Evolutionary conservation across 805 yeast genomes (phyloP).

Genomic region (Metschnikowia santaceciliae): DNA sequence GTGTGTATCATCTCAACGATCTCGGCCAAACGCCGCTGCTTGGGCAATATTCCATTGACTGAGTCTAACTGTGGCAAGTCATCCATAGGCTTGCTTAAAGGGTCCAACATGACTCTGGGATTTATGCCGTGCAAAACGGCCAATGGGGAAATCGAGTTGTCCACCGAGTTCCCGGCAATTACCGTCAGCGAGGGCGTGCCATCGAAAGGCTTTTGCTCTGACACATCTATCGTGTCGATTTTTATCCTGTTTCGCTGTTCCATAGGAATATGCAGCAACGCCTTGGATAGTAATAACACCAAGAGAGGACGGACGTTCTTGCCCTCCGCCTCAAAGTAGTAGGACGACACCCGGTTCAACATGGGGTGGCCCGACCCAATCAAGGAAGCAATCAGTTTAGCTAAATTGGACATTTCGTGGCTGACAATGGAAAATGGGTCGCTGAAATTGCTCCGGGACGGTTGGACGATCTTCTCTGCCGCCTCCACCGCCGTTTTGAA

Average conservation of each 20-base stretch:
- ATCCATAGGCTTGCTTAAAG: conserved; percentile 77
- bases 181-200: conserved; percentile 54
- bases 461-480: conserved; percentile 68
- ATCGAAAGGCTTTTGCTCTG: conserved; percentile 57
- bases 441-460: conserved; percentile 41
- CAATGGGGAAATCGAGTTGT: conserved; percentile 73
- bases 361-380: conserved; percentile 95
- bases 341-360: conserved; percentile 84
- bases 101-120: conserved; percentile 78
- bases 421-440: conserved; percentile 92
- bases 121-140: conserved; percentile 84
- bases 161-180: conserved; percentile 57
- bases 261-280: conserved; percentile 70
- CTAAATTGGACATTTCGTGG: conserved; percentile 86
- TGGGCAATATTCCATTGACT: conserved; percentile 80
- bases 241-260: conserved; percentile 59
- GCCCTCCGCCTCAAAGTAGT: conserved; percentile 95
- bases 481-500: conserved; percentile 59
- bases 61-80: conserved; percentile 56
- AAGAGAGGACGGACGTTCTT: conserved; percentile 91
- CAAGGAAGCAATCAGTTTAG: conserved; percentile 77
- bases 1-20: conserved; percentile 98
- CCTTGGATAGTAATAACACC: conserved; percentile 78
- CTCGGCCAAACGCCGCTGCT: conserved; percentile 93
- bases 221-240: conserved; percentile 63